Conservation (phyloP, 257 asterid species). For the Ehretia macrophylla region DNA sequence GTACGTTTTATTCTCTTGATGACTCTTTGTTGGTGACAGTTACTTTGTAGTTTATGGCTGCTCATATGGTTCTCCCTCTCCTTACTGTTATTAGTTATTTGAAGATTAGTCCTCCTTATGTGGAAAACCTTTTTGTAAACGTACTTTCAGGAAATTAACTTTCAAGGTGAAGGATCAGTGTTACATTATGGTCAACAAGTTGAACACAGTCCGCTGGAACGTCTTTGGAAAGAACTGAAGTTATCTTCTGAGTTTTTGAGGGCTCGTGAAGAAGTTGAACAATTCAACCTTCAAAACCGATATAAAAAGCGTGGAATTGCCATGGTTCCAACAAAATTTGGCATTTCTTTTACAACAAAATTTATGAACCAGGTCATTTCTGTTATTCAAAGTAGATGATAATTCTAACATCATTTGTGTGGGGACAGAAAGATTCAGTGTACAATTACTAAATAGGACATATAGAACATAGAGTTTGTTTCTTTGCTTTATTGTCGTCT, state of each 20-base stretch:
- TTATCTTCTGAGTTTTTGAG: constrained; percentile 43
- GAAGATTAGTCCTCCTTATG: not conserved
- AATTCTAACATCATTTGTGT: not conserved
- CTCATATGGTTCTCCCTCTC: not conserved
- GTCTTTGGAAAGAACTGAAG: constrained; percentile 82
- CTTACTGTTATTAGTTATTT: not conserved
- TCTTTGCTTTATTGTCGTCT: too few species aligned
- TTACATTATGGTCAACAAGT: constrained; percentile 76
- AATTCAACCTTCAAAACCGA: constrained; percentile 63
- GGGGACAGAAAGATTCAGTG: not conserved
- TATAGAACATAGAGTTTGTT: not conserved
- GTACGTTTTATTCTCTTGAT: constrained; percentile 41
- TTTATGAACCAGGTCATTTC: constrained; percentile 88
- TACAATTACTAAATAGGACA: not conserved
- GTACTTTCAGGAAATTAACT: constrained; percentile 71
- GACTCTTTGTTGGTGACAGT: not conserved
- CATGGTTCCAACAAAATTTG: constrained; percentile 83
- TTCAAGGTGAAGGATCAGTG: constrained; percentile 79
- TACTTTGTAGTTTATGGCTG: not conserved
- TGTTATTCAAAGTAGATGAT: not conserved
- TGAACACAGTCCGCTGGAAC: constrained; percentile 61
- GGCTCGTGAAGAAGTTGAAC: constrained; percentile 60
- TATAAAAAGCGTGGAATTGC: constrained; percentile 95
- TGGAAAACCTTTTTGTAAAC: constrained; percentile 9
- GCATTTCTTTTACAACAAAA: constrained; percentile 84